Evolutionary conservation across 345 rosid species (phyloP).

Genomic region (Xanthoceras sorbifolium): DNA sequence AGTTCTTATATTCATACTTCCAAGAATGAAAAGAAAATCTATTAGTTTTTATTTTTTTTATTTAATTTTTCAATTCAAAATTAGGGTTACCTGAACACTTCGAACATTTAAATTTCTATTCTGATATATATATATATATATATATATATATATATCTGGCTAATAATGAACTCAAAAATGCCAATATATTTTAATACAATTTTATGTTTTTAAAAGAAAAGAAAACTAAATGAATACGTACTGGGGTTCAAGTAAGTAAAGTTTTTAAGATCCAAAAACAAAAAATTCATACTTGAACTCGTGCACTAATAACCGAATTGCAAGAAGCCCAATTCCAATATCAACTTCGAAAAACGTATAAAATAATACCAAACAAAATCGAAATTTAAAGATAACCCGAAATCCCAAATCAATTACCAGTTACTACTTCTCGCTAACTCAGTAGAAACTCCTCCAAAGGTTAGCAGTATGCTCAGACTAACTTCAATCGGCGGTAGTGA

Average conservation of each 20-base stretch:
- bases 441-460: neutral
- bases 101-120: neutral
- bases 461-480: neutral
- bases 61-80: neutral
- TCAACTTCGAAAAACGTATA: neutral
- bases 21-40: neutral
- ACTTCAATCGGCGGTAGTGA: neutral
- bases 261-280: slow-evolving; percentile 13
- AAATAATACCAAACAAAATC: neutral
- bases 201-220: no score
- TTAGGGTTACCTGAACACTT: neutral
- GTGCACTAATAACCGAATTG: neutral
- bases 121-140: no score
- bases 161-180: neutral
- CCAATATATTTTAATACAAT: neutral
- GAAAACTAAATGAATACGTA: neutral
- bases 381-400: neutral
- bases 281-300: neutral
- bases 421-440: neutral
- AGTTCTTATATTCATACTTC: neutral
- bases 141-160: no score
- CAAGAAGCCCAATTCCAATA: neutral
- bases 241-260: neutral
- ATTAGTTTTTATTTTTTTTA: neutral
- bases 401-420: slow-evolving; percentile 19